These are phyloP conservation scores for Exophiala calicioides DNA, from an alignment of 2,329 filamentous ascomycete genomes.

Conservation along the genomic window DNA sequence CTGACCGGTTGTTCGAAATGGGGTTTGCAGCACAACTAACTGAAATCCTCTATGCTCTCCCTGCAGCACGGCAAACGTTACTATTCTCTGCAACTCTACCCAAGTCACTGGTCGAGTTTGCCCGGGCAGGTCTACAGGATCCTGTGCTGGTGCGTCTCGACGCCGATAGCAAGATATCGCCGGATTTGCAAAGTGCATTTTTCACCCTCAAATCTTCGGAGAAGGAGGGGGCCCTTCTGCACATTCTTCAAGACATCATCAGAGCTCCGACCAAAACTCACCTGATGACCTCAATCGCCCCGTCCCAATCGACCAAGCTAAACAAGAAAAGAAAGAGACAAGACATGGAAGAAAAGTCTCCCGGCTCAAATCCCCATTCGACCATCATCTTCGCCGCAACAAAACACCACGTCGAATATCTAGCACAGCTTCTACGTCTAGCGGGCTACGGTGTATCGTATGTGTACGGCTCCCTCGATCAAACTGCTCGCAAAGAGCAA, in stretches of 20 bases:
- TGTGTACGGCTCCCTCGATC: constrained; percentile 91
- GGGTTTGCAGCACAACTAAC: constrained; percentile 91
- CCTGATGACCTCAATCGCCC: constrained; percentile 50
- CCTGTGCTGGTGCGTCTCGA: constrained; percentile 87
- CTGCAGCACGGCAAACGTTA: constrained; percentile 80
- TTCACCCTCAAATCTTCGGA: constrained; percentile 90
- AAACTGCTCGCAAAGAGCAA: constrained; percentile 87
- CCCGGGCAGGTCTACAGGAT: constrained; percentile 87
- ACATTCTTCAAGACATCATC: constrained; percentile 88
- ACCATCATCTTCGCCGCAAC: constrained; percentile 95
- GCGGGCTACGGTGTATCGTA: constrained; percentile 89
- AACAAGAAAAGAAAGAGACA: constrained; percentile 51
- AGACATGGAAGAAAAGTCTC: constrained; percentile 51
- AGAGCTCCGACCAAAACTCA: constrained; percentile 71
- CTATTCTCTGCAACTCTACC: constrained; percentile 95
- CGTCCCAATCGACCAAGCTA: constrained; percentile 44
- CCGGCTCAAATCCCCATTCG: constrained; percentile 69
- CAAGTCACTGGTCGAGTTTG: constrained; percentile 93
- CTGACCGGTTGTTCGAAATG: constrained; percentile 97
- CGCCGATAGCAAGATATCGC: constrained; percentile 92
- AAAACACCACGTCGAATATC: constrained; percentile 96
- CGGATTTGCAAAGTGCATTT: constrained; percentile 92
- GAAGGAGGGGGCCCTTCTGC: constrained; percentile 87
- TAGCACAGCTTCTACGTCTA: constrained; percentile 74
- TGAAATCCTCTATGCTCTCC: constrained; percentile 88